phyloP scores from a whole-genome alignment of 345 rosid genomes.

The Camelina neglecta region DNA sequence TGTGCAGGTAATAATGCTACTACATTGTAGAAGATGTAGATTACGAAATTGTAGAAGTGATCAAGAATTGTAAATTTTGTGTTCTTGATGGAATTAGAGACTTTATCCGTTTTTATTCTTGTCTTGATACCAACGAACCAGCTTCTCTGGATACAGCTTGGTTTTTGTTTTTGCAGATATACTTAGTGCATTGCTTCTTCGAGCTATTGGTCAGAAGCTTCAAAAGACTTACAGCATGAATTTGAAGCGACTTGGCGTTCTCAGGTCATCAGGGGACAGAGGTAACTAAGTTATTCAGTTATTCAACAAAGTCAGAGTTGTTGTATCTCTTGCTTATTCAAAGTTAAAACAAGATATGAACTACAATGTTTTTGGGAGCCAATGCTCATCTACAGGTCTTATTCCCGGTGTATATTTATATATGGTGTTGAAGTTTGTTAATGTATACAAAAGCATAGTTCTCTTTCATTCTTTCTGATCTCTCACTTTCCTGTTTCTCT shows the following conservation, averaged over 20 bases:
- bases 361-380: neutral
- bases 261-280: constrained; percentile 40
- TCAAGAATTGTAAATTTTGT: neutral
- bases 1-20: neutral
- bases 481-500: constrained; percentile 21
- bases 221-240: constrained; percentile 48
- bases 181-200: constrained; percentile 67
- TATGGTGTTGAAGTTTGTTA: neutral
- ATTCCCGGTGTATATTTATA: neutral
- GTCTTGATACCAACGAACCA: neutral
- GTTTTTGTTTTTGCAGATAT: constrained; percentile 73
- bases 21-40: neutral
- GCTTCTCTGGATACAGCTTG: constrained; percentile 37
- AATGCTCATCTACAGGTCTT: neutral
- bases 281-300: constrained; percentile 46
- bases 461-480: constrained; percentile 4
- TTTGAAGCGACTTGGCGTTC: constrained; percentile 52
- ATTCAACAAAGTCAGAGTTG: neutral
- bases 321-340: neutral
- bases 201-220: constrained; percentile 60
- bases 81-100: neutral
- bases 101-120: neutral
- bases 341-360: neutral
- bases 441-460: constrained; percentile 1
- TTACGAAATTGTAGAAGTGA: neutral